phyloP scores from a whole-genome alignment of 2,329 filamentous ascomycete species.

The Ophiocordyceps polyrhachis-furcata region DNA sequence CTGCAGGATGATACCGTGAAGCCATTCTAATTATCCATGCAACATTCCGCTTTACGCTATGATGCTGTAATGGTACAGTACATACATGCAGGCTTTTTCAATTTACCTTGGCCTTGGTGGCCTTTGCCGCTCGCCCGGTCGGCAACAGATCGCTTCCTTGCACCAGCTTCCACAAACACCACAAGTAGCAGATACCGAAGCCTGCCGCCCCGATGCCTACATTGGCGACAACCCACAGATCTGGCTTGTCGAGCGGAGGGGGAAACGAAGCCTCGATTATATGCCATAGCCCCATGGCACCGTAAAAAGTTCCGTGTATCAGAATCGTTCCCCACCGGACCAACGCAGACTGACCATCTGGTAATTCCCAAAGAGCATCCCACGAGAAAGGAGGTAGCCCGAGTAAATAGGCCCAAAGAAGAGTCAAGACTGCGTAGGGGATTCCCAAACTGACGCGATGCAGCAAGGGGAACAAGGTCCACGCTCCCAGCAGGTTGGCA shows the following conservation, averaged over 20 bases:
- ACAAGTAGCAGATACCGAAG: constrained; percentile 75
- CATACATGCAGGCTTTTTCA: constrained; percentile 1
- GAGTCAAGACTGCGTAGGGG: constrained; percentile 68
- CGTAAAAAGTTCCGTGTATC: constrained; percentile 59
- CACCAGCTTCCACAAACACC: constrained; percentile 61
- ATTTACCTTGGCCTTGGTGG: constrained; percentile 18
- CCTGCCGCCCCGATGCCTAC: constrained; percentile 71
- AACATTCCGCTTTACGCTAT: background rate
- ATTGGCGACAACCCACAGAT: constrained; percentile 87
- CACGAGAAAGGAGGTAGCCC: constrained; percentile 66
- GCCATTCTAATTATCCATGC: background rate
- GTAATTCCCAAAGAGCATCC: constrained; percentile 44
- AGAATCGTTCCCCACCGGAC: constrained; percentile 39
- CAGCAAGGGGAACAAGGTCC: constrained; percentile 88
- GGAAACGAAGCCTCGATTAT: constrained; percentile 46
- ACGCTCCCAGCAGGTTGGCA: constrained; percentile 72
- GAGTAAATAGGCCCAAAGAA: constrained; percentile 82
- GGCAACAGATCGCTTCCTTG: constrained; percentile 36
- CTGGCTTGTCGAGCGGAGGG: constrained; percentile 62
- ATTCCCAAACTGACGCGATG: constrained; percentile 66
- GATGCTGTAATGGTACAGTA: background rate
- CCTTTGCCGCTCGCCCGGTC: constrained; percentile 5
- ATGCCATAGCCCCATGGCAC: constrained; percentile 68
- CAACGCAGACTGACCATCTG: constrained; percentile 18
- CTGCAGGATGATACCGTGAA: background rate